A percentile compares a stretch with the other conserved stretches of the same genome.
Conservation (phyloP, 148 eudicot genomes). For the Cornus kousa region DNA sequence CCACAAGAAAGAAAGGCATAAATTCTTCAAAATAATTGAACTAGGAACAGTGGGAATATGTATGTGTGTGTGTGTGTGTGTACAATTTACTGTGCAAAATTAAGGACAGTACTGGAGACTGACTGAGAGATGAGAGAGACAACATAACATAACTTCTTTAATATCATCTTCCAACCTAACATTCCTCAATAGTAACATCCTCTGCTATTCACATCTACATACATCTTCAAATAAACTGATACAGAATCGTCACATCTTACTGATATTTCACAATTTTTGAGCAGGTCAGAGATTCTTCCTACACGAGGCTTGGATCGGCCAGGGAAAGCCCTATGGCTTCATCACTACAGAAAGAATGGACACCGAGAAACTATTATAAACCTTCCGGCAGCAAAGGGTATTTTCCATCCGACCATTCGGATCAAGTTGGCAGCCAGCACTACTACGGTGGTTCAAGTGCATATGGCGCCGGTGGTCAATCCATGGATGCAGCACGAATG, state of each 20-base stretch:
- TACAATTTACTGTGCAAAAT: no score
- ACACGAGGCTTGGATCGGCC: constrained; percentile 78
- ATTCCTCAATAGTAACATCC: background rate
- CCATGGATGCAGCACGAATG: constrained; percentile 77
- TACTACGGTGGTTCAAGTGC: constrained; percentile 41
- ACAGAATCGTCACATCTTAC: background rate
- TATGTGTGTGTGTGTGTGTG: no score
- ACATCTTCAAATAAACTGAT: background rate
- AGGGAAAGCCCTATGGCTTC: constrained; percentile 78
- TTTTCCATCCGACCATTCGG: constrained; percentile 51
- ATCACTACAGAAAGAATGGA: constrained; percentile 74
- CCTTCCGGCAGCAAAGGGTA: constrained; percentile 50
- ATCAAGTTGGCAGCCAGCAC: constrained; percentile 39
- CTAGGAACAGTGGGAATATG: background rate
- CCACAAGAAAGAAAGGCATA: background rate
- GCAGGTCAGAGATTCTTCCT: constrained; percentile 74
- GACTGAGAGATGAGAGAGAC: no score
- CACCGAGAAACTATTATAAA: constrained; percentile 64
- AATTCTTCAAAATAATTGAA: background rate
- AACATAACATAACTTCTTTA: no score
- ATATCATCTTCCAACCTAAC: background rate
- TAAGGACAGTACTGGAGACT: no score
- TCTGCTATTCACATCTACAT: background rate
- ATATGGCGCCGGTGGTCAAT: constrained; percentile 41
- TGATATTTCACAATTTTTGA: constrained; percentile 8